Evolutionary conservation across 2,329 filamentous ascomycete genomes (phyloP).

Genomic region (Trematosphaeria pertusa): DNA sequence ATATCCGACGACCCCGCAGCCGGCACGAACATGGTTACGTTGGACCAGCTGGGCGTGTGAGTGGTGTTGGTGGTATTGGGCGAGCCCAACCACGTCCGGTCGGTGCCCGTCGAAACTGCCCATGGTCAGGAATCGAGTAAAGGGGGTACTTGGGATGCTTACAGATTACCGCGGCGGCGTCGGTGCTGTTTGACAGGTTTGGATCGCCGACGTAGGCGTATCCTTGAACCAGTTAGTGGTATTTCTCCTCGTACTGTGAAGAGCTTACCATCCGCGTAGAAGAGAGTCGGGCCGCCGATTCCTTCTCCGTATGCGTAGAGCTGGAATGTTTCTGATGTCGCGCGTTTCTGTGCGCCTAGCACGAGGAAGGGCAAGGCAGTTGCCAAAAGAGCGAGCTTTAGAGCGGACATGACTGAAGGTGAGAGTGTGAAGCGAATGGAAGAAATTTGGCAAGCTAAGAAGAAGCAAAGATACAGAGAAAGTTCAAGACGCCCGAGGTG

Average conservation of each 20-base stretch:
- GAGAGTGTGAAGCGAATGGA: neutral
- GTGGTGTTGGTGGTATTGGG: slow-evolving; percentile 21
- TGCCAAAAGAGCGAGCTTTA: slow-evolving; percentile 8
- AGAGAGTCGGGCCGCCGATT: slow-evolving; percentile 26
- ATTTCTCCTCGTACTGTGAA: neutral
- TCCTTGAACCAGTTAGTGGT: slow-evolving; percentile 15
- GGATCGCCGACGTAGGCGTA: slow-evolving; percentile 28
- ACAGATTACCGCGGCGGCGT: slow-evolving; percentile 27
- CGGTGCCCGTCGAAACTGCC: slow-evolving; percentile 15
- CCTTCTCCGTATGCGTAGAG: slow-evolving; percentile 25
- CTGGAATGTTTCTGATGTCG: slow-evolving; percentile 13
- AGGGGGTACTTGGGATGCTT: neutral
- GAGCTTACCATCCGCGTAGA: slow-evolving; percentile 24
- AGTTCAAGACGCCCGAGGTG: no score
- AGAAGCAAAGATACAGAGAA: no score
- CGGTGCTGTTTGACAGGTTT: slow-evolving; percentile 18
- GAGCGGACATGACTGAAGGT: slow-evolving; percentile 7
- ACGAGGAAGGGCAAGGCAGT: slow-evolving; percentile 22
- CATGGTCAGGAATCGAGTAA: neutral
- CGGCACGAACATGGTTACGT: slow-evolving; percentile 27
- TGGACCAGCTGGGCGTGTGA: slow-evolving; percentile 19
- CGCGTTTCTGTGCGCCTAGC: slow-evolving; percentile 19
- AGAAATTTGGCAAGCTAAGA: no score
- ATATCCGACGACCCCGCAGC: slow-evolving; percentile 8
- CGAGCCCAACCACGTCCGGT: slow-evolving; percentile 18